phyloP scores from a whole-genome alignment of 2,329 filamentous ascomycete species.

The Cordyceps pruinosa region DNA sequence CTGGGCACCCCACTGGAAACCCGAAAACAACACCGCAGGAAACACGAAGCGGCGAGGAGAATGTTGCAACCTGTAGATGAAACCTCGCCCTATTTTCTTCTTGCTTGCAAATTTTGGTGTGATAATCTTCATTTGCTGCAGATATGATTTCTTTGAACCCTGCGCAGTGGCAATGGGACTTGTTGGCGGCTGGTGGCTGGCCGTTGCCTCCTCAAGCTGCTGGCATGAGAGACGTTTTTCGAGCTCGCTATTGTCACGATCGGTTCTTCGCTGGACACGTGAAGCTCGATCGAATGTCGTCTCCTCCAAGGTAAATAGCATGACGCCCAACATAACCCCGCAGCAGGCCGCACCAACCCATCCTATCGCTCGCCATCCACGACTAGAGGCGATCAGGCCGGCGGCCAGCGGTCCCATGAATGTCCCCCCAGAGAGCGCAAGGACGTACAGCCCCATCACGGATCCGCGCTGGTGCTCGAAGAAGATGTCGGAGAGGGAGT shows the following conservation, averaged over 20 bases:
- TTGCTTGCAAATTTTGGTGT: constrained; percentile 38
- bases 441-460: constrained; percentile 47
- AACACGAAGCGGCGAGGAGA: constrained; percentile 51
- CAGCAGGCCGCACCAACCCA: constrained; percentile 45
- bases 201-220: constrained; percentile 8
- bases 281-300: constrained; percentile 34
- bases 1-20: constrained; percentile 53
- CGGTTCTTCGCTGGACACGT: background rate
- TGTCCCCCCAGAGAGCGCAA: constrained; percentile 49
- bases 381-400: constrained; percentile 40
- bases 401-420: constrained; percentile 48
- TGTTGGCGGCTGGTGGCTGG: background rate
- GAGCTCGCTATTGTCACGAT: constrained; percentile 6
- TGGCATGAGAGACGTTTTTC: constrained; percentile 13
- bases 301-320: constrained; percentile 47
- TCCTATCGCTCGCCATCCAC: constrained; percentile 50
- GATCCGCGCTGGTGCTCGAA: constrained; percentile 50
- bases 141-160: constrained; percentile 29
- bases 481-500: constrained; percentile 51
- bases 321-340: constrained; percentile 37
- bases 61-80: constrained; percentile 44
- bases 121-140: constrained; percentile 48
- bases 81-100: constrained; percentile 41
- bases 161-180: background rate
- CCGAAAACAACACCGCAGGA: constrained; percentile 50